Evolutionary conservation across 257 asterid species (phyloP).

Genomic region (Solanum verrucosum): DNA sequence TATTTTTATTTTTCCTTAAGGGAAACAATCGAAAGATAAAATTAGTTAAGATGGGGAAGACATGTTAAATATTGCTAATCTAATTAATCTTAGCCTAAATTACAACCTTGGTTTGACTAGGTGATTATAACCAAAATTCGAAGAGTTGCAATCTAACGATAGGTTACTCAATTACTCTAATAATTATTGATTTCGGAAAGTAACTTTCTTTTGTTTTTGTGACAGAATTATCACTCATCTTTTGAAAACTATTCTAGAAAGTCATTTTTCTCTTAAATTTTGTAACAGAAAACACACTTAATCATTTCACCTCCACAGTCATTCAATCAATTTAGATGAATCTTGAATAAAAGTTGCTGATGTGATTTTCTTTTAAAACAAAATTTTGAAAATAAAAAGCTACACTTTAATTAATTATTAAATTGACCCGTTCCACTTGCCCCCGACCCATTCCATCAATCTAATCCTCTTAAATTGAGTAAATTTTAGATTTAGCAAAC

Average conservation of each 20-base stretch:
- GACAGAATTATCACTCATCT: not conserved
- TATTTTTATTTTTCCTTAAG: not conserved
- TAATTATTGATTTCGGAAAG: not conserved
- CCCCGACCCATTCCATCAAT: not conserved
- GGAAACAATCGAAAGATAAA: not conserved
- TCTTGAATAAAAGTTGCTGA: not conserved
- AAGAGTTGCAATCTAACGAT: not conserved
- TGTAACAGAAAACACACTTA: not conserved
- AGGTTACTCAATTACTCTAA: not conserved
- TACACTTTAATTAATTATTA: not conserved
- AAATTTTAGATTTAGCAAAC: too few relatives aligned
- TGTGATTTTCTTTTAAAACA: not conserved
- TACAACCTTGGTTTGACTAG: not conserved
- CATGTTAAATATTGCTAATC: not conserved
- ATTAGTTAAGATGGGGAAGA: not conserved
- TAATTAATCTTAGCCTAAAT: not conserved
- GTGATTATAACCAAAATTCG: not conserved
- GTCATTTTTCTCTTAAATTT: not conserved
- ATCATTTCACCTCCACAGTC: not conserved
- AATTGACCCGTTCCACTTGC: not conserved
- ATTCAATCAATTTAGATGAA: not conserved
- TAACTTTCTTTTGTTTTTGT: too few relatives aligned
- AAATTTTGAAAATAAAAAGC: not conserved
- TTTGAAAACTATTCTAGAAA: not conserved
- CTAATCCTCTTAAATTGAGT: not conserved